Evolutionary conservation across 73 alveolate genomes (phyloP).

Genomic region (Paramecium bursaria): DNA sequence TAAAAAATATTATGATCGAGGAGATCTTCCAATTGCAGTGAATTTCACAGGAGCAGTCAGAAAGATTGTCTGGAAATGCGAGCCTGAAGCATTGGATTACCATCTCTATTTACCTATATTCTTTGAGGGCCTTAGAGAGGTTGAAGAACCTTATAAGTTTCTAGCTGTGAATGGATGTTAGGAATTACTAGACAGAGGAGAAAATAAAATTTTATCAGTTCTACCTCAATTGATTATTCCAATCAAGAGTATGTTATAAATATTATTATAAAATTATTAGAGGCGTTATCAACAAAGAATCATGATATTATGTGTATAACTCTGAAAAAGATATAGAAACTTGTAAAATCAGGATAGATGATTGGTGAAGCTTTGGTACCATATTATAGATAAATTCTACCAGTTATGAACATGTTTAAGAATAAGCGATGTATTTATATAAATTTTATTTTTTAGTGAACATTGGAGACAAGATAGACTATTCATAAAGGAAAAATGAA

Average conservation of each 20-base stretch:
- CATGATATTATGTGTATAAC: constrained; percentile 94
- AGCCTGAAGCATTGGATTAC: constrained; percentile 90
- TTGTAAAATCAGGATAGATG: constrained; percentile 89
- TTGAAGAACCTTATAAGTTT: constrained; percentile 97
- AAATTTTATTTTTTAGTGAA: constrained; percentile 68
- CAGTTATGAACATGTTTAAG: constrained; percentile 92
- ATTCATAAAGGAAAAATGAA: constrained; percentile 91
- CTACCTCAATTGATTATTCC: constrained; percentile 98
- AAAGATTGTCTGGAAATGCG: constrained; percentile 82
- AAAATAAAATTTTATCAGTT: constrained; percentile 93
- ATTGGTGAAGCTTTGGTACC: constrained; percentile 99
- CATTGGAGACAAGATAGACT: constrained; percentile 96
- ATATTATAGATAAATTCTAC: constrained; percentile 95
- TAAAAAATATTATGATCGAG: constrained; percentile 86
- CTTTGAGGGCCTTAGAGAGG: constrained; percentile 98
- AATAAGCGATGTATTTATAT: constrained; percentile 84
- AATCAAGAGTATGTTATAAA: constrained; percentile 77
- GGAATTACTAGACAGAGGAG: constrained; percentile 88
- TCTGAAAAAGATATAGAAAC: constrained; percentile 90
- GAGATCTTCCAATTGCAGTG: constrained; percentile 88
- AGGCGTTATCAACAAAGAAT: constrained; percentile 94
- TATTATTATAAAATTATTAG: constrained; percentile 47
- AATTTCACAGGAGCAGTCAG: constrained; percentile 84
- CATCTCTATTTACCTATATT: constrained; percentile 96
- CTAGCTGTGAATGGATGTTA: constrained; percentile 95